Evolutionary conservation across 352 stramenopile species (phyloP).

Genomic region (Globisporangium parvum): DNA sequence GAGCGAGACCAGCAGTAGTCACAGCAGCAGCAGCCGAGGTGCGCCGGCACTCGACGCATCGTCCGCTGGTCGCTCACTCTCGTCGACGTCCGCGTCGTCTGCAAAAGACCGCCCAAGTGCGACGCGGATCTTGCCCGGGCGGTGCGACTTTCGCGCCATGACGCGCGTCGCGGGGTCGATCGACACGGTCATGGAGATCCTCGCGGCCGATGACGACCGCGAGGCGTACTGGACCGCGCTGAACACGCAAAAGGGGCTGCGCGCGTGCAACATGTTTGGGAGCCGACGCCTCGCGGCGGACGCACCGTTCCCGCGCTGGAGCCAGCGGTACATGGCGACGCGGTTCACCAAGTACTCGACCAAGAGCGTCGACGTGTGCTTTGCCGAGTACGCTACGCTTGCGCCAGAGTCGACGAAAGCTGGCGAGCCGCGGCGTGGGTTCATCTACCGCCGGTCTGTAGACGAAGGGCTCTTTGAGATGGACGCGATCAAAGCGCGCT

Average conservation of each 20-base stretch:
- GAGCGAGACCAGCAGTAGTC: background rate
- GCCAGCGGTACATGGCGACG: conserved; percentile 53
- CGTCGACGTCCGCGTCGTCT: conserved; percentile 16
- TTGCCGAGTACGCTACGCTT: conserved; percentile 49
- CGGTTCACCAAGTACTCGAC: conserved; percentile 52
- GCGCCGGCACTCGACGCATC: conserved; percentile 15
- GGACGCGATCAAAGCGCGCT: conserved; percentile 30
- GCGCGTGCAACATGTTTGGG: conserved; percentile 40
- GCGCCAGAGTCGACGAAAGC: conserved; percentile 9
- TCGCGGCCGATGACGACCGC: conserved; percentile 48
- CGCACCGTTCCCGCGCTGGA: conserved; percentile 55
- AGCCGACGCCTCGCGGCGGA: conserved; percentile 20
- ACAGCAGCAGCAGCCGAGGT: conserved; percentile 11
- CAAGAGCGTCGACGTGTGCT: conserved; percentile 54
- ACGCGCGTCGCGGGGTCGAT: conserved; percentile 55
- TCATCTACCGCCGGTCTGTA: conserved; percentile 72
- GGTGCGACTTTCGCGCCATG: conserved; percentile 62
- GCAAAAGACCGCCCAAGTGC: conserved; percentile 10
- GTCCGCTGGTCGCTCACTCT: conserved; percentile 14
- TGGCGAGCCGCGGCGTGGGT: conserved; percentile 30
- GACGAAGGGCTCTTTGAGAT: conserved; percentile 43
- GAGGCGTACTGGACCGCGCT: conserved; percentile 70
- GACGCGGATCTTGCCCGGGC: conserved; percentile 16
- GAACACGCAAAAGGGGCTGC: conserved; percentile 58
- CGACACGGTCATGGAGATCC: conserved; percentile 47